Base-by-base conservation (phyloP, 768 basidiomycete genomes). In the Gloeopeniophorella convolvens region DNA sequence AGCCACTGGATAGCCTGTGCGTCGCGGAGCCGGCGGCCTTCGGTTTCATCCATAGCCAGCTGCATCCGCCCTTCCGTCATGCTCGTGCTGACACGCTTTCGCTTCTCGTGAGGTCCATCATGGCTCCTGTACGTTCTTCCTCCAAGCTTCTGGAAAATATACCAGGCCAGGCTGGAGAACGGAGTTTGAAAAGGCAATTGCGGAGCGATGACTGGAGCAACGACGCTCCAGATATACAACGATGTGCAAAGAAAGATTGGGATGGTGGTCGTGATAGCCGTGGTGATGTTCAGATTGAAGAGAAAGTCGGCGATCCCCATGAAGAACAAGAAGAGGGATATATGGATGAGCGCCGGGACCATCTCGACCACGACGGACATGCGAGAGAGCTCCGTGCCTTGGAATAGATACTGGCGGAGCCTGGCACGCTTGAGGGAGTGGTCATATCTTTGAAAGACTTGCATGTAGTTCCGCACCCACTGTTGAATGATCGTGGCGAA, bases 261-360 rank as follows among this genome's bases (percentile, higher is more conserved):
- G 3, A 47, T 30, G 5, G 42, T 41, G 2, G 48, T 40, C 1
- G 45, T 37, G 6, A 41, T 34, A 0, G 26, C 33, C 4, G 10
- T 18, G 32, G 57, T 54, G 36, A 58, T 60, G 10, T 70, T 62
- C 47, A 60, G 60, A 24, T 76, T 61, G 59, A 78, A 74, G 15
- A 68, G 65, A 33, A 75, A 61, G 21, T 79, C 65, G 33, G 73
- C 72, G 31, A 71, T 66, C 60, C 79, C 70, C 61, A 77, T 77
- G 6, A 77, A 63, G n/a, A n/a, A n/a, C n/a, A n/a, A n/a, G n/a
- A 75, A 66, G n/a, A 77, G 64, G 1, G 75, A 73, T 6, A 72
- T 62, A 52, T 78, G 76, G 23, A 78, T 67, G 12, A 77, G 67
- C 18, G 70, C 63, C 1, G 76, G 76, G 28, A 77, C 70, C 15